Conservation (phyloP, 257 asterid species). For the Ophiorrhiza pumila region DNA sequence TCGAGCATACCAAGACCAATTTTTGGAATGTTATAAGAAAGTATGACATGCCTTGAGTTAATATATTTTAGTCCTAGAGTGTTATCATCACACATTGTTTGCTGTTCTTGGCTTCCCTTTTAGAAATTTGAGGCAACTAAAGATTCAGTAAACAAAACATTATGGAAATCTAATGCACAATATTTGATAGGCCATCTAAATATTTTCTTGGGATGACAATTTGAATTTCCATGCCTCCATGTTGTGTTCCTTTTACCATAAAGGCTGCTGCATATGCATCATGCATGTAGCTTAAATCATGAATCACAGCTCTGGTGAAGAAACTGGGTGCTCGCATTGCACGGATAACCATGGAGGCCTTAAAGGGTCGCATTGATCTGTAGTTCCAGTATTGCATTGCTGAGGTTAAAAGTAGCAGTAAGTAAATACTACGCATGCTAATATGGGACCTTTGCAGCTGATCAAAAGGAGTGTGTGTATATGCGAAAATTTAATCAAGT, state of each 20-base stretch:
- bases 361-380: too few relatives aligned
- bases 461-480: background rate
- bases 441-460: conserved; percentile 7
- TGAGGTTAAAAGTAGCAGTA: background rate
- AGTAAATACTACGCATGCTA: conserved; percentile 10
- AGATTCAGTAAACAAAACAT: background rate
- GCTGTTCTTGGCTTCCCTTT: too few relatives aligned
- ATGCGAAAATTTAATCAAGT: background rate
- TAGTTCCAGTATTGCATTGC: background rate
- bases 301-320: background rate
- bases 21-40: background rate
- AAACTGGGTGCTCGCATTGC: background rate
- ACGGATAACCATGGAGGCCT: background rate
- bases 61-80: too few relatives aligned
- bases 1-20: background rate
- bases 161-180: background rate
- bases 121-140: too few relatives aligned
- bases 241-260: background rate
- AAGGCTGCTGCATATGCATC: background rate
- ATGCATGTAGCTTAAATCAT: background rate
- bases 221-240: background rate
- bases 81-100: too few relatives aligned
- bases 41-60: background rate
- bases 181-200: background rate
- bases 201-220: background rate